Conservation (phyloP, 352 stramenopile genomes). For the Thalassiosira sp. region DNA sequence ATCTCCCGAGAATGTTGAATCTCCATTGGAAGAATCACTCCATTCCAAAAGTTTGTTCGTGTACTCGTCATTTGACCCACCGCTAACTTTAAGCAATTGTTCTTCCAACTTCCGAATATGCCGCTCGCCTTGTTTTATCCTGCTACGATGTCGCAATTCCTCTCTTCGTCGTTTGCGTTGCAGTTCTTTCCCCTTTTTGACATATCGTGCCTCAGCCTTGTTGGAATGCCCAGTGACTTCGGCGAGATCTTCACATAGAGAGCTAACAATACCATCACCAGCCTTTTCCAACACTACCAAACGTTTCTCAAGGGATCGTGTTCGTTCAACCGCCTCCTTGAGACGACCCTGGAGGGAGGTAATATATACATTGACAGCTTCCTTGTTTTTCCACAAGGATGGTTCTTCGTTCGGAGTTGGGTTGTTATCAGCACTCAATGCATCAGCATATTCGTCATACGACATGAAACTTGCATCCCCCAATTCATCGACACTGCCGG, state of each 20-base stretch:
- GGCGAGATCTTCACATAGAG: constrained; percentile 52
- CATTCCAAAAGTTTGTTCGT: constrained; percentile 1
- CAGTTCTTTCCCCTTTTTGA: constrained; percentile 52
- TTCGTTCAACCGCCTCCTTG: constrained; percentile 35
- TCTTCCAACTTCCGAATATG: constrained; percentile 38
- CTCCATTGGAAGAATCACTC: constrained; percentile 22
- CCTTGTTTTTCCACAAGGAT: constrained; percentile 36
- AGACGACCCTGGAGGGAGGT: constrained; percentile 35
- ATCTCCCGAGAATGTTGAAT: constrained; percentile 16
- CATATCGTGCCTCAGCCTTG: constrained; percentile 45
- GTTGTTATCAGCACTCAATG: constrained; percentile 15
- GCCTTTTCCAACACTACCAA: constrained; percentile 49
- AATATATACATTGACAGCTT: constrained; percentile 29
- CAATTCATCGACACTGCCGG: constrained; percentile 16
- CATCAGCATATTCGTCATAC: constrained; percentile 41
- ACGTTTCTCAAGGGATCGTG: constrained; percentile 48
- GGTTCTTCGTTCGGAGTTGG: constrained; percentile 11
- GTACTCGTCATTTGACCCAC: too few relatives aligned
- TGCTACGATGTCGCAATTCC: constrained; percentile 22
- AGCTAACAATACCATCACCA: constrained; percentile 55
- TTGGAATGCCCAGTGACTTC: constrained; percentile 46
- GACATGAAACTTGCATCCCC: constrained; percentile 21
- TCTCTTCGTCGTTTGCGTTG: constrained; percentile 35
- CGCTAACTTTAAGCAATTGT: constrained; percentile 24
- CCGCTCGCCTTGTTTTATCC: constrained; percentile 36